Conservation (phyloP, 2,329 filamentous ascomycete genomes). For the Colletotrichum sp. region DNA sequence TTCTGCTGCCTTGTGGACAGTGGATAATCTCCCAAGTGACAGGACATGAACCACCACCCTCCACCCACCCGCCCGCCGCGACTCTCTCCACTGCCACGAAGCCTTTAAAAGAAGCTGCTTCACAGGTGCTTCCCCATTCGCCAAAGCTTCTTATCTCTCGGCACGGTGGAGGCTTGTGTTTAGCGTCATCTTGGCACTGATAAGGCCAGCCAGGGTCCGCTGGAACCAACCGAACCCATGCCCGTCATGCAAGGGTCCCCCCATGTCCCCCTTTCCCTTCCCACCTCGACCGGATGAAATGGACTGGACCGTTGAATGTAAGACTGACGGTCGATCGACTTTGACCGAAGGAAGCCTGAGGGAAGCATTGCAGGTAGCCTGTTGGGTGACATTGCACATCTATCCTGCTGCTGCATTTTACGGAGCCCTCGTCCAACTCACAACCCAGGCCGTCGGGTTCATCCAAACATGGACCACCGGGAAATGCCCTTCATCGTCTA, state of each 20-base stretch:
- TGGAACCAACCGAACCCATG: not conserved
- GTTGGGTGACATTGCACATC: not conserved
- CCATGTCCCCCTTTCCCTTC: not conserved
- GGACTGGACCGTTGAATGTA: not conserved
- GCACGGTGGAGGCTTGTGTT: not conserved
- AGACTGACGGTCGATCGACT: not conserved
- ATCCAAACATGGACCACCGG: not conserved
- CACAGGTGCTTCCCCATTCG: not conserved
- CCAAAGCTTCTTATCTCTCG: slow-evolving; percentile 19
- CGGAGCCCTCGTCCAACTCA: not conserved
- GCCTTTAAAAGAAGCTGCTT: slow-evolving; percentile 13
- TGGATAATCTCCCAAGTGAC: not conserved
- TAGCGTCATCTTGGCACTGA: slow-evolving; percentile 19
- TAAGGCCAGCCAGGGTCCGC: slow-evolving; percentile 13
- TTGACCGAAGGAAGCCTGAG: not conserved
- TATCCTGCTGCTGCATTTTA: not conserved
- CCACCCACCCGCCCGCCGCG: not conserved
- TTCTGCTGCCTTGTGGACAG: not conserved
- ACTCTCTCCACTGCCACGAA: not conserved
- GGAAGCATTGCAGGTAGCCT: not conserved
- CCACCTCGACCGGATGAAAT: not conserved
- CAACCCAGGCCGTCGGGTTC: not conserved
- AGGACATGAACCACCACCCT: not conserved
- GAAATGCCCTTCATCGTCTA: not conserved
- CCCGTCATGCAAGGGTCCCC: not conserved